Percentiles rank a stretch among this genome's conserved stretches.
phyloP scores from a whole-genome alignment of 176 grass and related monocot genomes.

The Tuctoria greenei region DNA sequence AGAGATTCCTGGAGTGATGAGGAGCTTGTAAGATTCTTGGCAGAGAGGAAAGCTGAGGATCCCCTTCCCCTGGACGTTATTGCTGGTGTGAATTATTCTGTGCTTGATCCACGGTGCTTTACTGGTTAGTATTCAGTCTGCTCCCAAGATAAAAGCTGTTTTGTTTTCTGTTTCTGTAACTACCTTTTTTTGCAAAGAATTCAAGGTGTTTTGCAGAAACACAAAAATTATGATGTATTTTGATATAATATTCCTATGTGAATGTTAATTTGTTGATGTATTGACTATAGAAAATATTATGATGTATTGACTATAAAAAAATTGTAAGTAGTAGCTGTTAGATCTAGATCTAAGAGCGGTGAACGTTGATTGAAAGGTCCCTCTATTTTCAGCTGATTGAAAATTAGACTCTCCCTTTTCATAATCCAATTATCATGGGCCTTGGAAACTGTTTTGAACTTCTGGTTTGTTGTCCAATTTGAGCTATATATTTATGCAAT shows the following conservation, averaged over 20 bases:
- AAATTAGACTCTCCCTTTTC: neutral
- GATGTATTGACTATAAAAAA: no score
- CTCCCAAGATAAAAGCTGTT: neutral
- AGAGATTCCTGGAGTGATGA: slow-evolving; percentile 36
- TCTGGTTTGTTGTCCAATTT: slow-evolving; percentile 6
- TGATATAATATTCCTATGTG: neutral
- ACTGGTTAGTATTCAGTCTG: slow-evolving; percentile 41
- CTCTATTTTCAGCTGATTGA: no score
- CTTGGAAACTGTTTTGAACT: neutral
- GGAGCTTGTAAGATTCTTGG: slow-evolving; percentile 50
- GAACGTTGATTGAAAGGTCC: no score
- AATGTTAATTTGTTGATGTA: no score
- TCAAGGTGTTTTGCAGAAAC: neutral
- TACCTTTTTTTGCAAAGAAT: neutral
- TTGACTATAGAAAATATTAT: no score
- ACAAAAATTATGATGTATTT: neutral
- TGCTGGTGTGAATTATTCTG: slow-evolving; percentile 18
- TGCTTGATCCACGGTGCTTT: slow-evolving; percentile 28
- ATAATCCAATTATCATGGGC: neutral
- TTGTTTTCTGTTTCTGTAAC: slow-evolving; percentile 15
- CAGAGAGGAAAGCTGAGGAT: slow-evolving; percentile 34
- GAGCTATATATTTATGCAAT: neutral
- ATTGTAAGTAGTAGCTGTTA: no score
- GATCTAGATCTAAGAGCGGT: no score
- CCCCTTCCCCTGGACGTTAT: slow-evolving; percentile 38